Evolutionary conservation across 331 rosid species (phyloP).

Genomic region (Rhamnella rubrinervis): DNA sequence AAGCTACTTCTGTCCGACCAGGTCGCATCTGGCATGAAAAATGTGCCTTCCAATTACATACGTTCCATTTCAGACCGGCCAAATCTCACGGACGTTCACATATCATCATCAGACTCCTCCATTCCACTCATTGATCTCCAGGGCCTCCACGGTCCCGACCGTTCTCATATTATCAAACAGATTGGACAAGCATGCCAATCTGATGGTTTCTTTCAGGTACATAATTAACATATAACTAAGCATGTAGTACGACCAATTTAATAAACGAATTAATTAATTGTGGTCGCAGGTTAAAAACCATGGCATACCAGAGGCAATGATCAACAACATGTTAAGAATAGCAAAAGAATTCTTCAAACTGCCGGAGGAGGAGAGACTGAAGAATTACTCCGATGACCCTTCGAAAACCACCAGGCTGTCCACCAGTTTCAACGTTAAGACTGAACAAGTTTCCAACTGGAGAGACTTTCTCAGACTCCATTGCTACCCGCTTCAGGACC

Average conservation of each 20-base stretch:
- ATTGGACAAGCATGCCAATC: conserved; percentile 55
- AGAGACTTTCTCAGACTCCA: conserved; percentile 80
- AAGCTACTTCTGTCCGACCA: conserved; percentile 47
- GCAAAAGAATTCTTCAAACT: conserved; percentile 60
- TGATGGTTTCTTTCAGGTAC: conserved; percentile 81
- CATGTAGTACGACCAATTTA: too few relatives aligned
- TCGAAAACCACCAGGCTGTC: conserved; percentile 72
- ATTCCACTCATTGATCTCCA: conserved; percentile 66
- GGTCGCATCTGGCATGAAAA: conserved; percentile 34
- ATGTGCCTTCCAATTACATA: conserved; percentile 61
- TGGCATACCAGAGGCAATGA: conserved; percentile 49
- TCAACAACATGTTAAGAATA: conserved; percentile 33
- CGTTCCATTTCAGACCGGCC: conserved; percentile 71
- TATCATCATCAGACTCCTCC: conserved; percentile 17
- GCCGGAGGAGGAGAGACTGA: conserved; percentile 73
- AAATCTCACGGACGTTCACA: conserved; percentile 34
- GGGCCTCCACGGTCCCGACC: conserved; percentile 49
- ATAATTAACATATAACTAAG: neutral
- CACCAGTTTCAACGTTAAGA: conserved; percentile 77
- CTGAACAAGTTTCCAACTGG: conserved; percentile 72
- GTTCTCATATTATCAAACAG: conserved; percentile 36
- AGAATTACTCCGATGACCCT: conserved; percentile 75
- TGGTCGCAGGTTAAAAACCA: conserved; percentile 56
- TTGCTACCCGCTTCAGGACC: conserved; percentile 64
- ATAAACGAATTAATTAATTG: too few relatives aligned